Percentiles rank a stretch among this genome's conserved stretches.
Evolutionary conservation across 1,139 yeast genomes (phyloP).

Genomic region (Kluyveromyces sp.): DNA sequence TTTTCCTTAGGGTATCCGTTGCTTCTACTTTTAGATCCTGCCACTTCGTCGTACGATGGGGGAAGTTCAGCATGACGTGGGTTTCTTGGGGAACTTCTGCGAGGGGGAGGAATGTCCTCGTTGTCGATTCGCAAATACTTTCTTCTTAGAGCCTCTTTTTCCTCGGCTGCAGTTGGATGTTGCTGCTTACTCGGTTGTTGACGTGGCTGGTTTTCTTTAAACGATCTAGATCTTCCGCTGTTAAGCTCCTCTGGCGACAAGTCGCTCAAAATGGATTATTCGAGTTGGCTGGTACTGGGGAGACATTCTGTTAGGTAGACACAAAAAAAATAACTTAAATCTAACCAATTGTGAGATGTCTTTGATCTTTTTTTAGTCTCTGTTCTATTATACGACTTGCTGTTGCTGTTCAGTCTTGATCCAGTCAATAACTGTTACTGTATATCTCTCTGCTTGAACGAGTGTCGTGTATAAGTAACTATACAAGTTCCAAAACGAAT

Average conservation of each 20-base stretch:
- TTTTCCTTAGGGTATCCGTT: conserved; percentile 41
- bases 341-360: too few species aligned
- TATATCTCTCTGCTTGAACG: too few species aligned
- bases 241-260: neutral
- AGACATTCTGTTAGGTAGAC: conserved; percentile 8
- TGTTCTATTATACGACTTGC: too few species aligned
- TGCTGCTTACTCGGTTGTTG: conserved; percentile 8
- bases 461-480: too few species aligned
- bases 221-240: neutral
- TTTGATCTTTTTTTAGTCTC: too few species aligned
- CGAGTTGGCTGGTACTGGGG: conserved; percentile 19
- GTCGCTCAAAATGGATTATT: conserved; percentile 29
- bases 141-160: conserved; percentile 28
- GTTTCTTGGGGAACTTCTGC: conserved; percentile 2
- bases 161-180: conserved; percentile 29
- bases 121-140: conserved; percentile 13
- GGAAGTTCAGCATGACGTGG: conserved; percentile 26
- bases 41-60: conserved; percentile 66
- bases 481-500: too few species aligned
- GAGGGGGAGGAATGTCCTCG: conserved; percentile 10
- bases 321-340: too few species aligned
- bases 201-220: neutral
- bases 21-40: conserved; percentile 42
- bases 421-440: too few species aligned
- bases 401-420: too few species aligned